Conservation (phyloP, 2,329 filamentous ascomycete species). For the Fusarium lyarnte region DNA sequence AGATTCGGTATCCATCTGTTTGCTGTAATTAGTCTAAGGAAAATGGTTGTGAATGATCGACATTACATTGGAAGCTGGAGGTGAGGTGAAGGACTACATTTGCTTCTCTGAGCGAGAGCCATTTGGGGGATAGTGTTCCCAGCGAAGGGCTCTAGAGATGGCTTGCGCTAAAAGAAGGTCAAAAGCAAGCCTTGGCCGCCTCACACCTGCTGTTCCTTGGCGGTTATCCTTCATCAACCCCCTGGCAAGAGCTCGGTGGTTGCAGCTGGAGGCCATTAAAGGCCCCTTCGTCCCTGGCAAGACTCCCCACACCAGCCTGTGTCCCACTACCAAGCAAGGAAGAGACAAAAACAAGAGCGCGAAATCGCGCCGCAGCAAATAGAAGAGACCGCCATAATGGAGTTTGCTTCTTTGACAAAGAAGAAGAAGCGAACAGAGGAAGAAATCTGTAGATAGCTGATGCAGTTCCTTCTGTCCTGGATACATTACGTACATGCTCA, state of each 20-base stretch:
- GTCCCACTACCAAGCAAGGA: neutral
- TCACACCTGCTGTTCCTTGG: conserved; percentile 14
- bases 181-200: conserved; percentile 15
- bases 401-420: neutral
- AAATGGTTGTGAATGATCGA: conserved; percentile 17
- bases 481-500: neutral
- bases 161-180: conserved; percentile 20
- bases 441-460: too few relatives aligned
- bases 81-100: conserved; percentile 16
- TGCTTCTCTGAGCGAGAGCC: neutral
- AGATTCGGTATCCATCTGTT: neutral
- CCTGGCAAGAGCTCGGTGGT: conserved; percentile 24
- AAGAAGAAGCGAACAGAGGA: neutral
- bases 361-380: neutral
- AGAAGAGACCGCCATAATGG: neutral
- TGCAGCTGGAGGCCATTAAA: conserved; percentile 2
- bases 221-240: conserved; percentile 15
- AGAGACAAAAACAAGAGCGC: neutral
- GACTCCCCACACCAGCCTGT: conserved; percentile 28
- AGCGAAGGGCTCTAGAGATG: neutral
- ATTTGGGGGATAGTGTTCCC: conserved; percentile 14
- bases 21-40: neutral
- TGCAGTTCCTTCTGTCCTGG: neutral
- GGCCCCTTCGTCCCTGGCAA: conserved; percentile 23
- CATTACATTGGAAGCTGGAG: conserved; percentile 18